A percentile compares a stretch with the other conserved stretches of the same genome.
These are phyloP conservation scores for Calonectria fujianensis DNA, from an alignment of 2,329 filamentous ascomycete species.

Conservation along the genomic window DNA sequence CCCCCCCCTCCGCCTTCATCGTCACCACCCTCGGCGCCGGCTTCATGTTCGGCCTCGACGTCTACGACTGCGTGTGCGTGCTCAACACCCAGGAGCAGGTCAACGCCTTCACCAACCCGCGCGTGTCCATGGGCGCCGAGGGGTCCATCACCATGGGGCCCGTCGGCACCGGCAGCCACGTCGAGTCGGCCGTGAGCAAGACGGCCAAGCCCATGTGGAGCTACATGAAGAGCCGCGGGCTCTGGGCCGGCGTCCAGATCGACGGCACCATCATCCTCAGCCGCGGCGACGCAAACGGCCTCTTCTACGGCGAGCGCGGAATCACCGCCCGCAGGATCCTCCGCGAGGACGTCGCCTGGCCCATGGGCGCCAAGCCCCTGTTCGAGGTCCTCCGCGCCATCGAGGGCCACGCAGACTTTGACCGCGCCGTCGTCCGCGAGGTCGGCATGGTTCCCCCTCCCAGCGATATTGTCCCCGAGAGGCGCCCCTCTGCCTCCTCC, in stretches of 20 bases:
- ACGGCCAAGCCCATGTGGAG: slow-evolving; percentile 80
- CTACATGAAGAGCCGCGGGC: slow-evolving; percentile 87
- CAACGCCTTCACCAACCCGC: slow-evolving; percentile 79
- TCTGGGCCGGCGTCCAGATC: slow-evolving; percentile 87
- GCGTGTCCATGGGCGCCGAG: slow-evolving; percentile 81
- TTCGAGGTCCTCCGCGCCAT: slow-evolving; percentile 63
- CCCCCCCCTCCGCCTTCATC: slow-evolving; percentile 82
- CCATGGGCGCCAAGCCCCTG: slow-evolving; percentile 61
- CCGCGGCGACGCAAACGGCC: slow-evolving; percentile 84
- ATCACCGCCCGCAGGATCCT: slow-evolving; percentile 62
- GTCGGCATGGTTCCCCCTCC: slow-evolving; percentile 51
- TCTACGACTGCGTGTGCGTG: slow-evolving; percentile 85
- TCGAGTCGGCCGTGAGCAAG: slow-evolving; percentile 63
- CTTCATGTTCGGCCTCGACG: slow-evolving; percentile 83
- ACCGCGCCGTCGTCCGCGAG: slow-evolving; percentile 54
- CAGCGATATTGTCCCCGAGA: slow-evolving; percentile 56
- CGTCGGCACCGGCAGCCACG: slow-evolving; percentile 77
- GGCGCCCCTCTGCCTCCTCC: slow-evolving; percentile 38
- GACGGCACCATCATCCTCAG: slow-evolving; percentile 87
- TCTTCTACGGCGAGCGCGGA: slow-evolving; percentile 80
- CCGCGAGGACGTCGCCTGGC: slow-evolving; percentile 63
- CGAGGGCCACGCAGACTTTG: slow-evolving; percentile 57
- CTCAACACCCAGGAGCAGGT: slow-evolving; percentile 82
- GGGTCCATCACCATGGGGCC: slow-evolving; percentile 78
- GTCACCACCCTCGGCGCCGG: slow-evolving; percentile 82